These are phyloP conservation scores for Penicillium sclerotigenum DNA, from an alignment of 2,329 filamentous ascomycete genomes.

Conservation along the genomic window DNA sequence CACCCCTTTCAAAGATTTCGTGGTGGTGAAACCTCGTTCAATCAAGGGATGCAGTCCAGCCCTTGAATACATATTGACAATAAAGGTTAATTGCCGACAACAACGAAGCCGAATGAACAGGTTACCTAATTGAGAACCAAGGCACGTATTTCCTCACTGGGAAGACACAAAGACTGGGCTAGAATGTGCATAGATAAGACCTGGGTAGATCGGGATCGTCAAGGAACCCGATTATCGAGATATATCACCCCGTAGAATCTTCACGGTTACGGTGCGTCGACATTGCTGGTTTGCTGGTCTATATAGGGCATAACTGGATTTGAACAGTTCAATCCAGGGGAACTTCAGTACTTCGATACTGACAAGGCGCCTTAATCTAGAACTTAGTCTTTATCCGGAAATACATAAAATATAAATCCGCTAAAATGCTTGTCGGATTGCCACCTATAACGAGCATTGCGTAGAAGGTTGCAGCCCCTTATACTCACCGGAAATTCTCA, in stretches of 20 bases:
- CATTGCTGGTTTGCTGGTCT: not conserved
- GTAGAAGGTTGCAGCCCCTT: not conserved
- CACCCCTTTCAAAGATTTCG: not conserved
- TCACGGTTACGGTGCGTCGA: not conserved
- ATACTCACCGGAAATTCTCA: not conserved
- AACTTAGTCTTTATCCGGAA: not conserved
- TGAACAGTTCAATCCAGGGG: not conserved
- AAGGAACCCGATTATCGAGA: not conserved
- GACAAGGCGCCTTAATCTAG: not conserved
- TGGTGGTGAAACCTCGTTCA: not conserved
- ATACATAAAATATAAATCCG: not conserved
- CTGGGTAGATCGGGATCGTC: constrained; percentile 7
- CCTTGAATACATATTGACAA: not conserved
- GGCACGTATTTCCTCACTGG: constrained; percentile 4
- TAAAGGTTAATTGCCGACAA: not conserved
- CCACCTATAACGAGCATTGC: not conserved
- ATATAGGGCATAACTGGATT: not conserved
- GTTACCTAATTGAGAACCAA: not conserved
- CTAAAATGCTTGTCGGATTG: not conserved
- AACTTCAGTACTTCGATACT: not conserved
- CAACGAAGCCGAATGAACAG: not conserved
- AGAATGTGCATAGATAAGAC: not conserved
- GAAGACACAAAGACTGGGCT: not conserved
- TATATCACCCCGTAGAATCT: not conserved
- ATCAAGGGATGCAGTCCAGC: not conserved